Evolutionary conservation across 345 rosid genomes (phyloP), one percentile per base, ranked within the genome.

Genomic region (Cochlearia excelsa): DNA sequence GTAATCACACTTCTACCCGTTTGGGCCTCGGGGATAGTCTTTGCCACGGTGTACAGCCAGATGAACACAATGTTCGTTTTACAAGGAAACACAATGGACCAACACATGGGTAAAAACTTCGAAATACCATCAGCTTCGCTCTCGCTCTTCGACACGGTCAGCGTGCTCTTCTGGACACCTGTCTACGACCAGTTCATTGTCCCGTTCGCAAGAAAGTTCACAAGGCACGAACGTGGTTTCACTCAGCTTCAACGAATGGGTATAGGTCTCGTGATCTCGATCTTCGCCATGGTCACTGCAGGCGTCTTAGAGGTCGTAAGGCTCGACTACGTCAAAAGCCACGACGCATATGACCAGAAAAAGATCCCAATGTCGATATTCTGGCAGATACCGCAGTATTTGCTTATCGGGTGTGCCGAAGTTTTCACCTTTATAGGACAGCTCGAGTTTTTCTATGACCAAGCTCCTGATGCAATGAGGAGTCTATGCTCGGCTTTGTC

Each of bases 191-290:
- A 45, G 51, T 3, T 88, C 59, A 88, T 92, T 0, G 83, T 92
- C 59, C 89, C 93, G 2, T 65, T 40, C 0, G 93, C 80, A 1
- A 82, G 95, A 63, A 86, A 80, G 59, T 80, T 79, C 80, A 88
- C 93, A 0, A 86, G 93, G 29, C 75, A 79, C 1, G 90, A 92
- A 28, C 77, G 92, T 26, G 98, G 98, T 10, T 88, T 92, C 84
- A 88, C 91, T 6, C 95, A 86, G 78, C 95, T 92, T 31, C 98
- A 92, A 44, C 75, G 98, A 9, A 92, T 92, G 88, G 98, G 96
- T 23, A 83, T 92, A 1, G 97, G 97, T 68, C 95, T 92, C 0
- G 86, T 82, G 41, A 77, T 92, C 38, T 88, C 98, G 1, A 82
- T 81, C 26, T 37, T 92, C 9, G 61, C 98, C 52, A 92, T 92